Base-by-base conservation (phyloP, 2,329 filamentous ascomycete genomes). In the Aspergillus ruber region DNA sequence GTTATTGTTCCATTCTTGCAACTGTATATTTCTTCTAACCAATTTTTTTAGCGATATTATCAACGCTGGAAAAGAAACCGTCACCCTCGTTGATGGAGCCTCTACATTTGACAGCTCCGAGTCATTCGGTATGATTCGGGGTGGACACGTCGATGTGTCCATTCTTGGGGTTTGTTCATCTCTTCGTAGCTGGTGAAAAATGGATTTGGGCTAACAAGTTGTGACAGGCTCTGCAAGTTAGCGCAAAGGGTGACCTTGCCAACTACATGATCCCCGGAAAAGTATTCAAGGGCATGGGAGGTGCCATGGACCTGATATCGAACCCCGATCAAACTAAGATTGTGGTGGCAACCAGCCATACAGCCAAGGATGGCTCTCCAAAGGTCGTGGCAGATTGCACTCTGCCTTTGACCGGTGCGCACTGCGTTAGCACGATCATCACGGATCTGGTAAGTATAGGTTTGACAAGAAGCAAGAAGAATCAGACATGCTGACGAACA, bases 261-360 rank as follows among this genome's bases (percentile, higher is more conserved):
- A 93, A 93, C 70, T 94, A 88, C 75, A 93, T 93, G 85, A 86
- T 94, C 53, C 88, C 88, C 0, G 88, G 88, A 20, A 93, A 91
- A 69, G 81, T 88, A 9, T 65, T 90, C 70, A 93, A 93, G 76
- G 88, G 88, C 15, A 93, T 94, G 83, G 88, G 88, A 51, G 84
- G 84, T 23, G 84, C 84, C 15, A 87, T 87, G 84, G 84, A 87
- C 62, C 70, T 87, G 6, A 82, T 87, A 9, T 83, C 81, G 33
- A 86, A 86, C 67, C 84, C 84, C 0, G 81, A 84, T 56, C 75
- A 77, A 58, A 87, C 84, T 55, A 86, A 85, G 74, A 84, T 87
- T 56, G 82, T 87, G 4, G 82, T 86, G 3, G 79, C 83, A 0
- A 86, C 83, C 2, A 83, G 85, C 60, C 84, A 87, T 59, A 78